Conservation (phyloP, 768 basidiomycete species). For the Pholiota molesta region DNA sequence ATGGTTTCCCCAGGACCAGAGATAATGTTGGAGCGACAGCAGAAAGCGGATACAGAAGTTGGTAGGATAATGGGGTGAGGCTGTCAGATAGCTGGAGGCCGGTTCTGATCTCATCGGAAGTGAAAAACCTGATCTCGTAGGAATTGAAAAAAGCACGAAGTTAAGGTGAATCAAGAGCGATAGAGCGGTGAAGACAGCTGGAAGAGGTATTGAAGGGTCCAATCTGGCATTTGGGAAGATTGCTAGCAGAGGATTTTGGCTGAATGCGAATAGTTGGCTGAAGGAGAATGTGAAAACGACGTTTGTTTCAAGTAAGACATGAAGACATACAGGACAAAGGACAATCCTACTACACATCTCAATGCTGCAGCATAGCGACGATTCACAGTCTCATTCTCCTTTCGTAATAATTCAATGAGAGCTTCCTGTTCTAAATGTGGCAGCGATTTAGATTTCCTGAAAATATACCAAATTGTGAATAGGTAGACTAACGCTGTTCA, state of each 20-base stretch:
- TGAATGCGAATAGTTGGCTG: conserved; percentile 51
- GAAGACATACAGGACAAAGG: conserved; percentile 44
- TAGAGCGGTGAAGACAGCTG: conserved; percentile 47
- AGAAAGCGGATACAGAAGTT: conserved; percentile 36
- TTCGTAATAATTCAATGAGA: conserved; percentile 50
- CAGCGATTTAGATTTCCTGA: neutral
- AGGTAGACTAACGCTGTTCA: conserved; percentile 48
- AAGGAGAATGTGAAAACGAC: conserved; percentile 8
- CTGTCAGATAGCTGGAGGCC: conserved; percentile 29
- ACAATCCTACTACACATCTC: conserved; percentile 45
- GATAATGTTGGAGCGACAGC: conserved; percentile 52
- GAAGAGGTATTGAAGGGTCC: conserved; percentile 43
- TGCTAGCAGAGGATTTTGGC: conserved; percentile 48
- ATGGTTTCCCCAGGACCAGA: conserved; percentile 48
- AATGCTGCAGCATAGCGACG: conserved; percentile 41
- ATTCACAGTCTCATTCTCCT: conserved; percentile 46
- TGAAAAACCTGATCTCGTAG: conserved; percentile 40
- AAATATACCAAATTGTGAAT: neutral
- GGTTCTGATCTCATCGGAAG: conserved; percentile 38
- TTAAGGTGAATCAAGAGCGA: conserved; percentile 55
- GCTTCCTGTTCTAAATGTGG: conserved; percentile 59
- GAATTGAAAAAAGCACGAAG: conserved; percentile 46
- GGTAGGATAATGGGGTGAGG: conserved; percentile 34
- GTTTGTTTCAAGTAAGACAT: neutral
- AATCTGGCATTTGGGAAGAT: conserved; percentile 38